These are phyloP conservation scores for Lenwebbia sp. DNA, from an alignment of 345 rosid species.

Conservation along the genomic window DNA sequence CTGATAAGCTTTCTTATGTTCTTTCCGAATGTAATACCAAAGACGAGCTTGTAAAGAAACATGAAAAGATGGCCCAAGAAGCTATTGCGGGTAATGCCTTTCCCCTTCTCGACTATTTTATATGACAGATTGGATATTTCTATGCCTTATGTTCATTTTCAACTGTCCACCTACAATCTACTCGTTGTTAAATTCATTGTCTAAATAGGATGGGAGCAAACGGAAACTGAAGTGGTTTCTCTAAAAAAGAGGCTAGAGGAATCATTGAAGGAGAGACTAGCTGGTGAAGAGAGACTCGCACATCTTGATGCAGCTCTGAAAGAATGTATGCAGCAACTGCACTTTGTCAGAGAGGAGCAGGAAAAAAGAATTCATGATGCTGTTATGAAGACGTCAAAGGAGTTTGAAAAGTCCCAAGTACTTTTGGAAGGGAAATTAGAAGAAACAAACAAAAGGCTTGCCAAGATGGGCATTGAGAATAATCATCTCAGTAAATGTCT, in stretches of 20 bases:
- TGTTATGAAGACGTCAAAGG: slow-evolving; percentile 48
- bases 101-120: neutral
- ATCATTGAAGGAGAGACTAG: slow-evolving; percentile 40
- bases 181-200: neutral
- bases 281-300: slow-evolving; percentile 36
- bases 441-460: slow-evolving; percentile 39
- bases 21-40: slow-evolving; percentile 36
- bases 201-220: slow-evolving; percentile 48
- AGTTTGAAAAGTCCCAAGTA: slow-evolving; percentile 33
- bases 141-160: neutral
- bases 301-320: slow-evolving; percentile 65
- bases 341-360: slow-evolving; percentile 73
- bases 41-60: slow-evolving; percentile 43
- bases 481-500: slow-evolving; percentile 47
- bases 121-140: neutral
- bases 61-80: slow-evolving; percentile 40
- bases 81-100: slow-evolving; percentile 42
- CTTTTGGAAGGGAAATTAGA: slow-evolving; percentile 39
- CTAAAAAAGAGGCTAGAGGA: slow-evolving; percentile 49
- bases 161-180: neutral
- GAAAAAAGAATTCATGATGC: slow-evolving; percentile 76
- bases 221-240: slow-evolving; percentile 42
- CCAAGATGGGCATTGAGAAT: slow-evolving; percentile 46
- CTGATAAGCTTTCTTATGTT: slow-evolving; percentile 44
- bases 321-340: slow-evolving; percentile 78